These are phyloP conservation scores for Hanseniaspora pseudoguilliermondii DNA, from an alignment of 805 yeast species.

Conservation along the genomic window DNA sequence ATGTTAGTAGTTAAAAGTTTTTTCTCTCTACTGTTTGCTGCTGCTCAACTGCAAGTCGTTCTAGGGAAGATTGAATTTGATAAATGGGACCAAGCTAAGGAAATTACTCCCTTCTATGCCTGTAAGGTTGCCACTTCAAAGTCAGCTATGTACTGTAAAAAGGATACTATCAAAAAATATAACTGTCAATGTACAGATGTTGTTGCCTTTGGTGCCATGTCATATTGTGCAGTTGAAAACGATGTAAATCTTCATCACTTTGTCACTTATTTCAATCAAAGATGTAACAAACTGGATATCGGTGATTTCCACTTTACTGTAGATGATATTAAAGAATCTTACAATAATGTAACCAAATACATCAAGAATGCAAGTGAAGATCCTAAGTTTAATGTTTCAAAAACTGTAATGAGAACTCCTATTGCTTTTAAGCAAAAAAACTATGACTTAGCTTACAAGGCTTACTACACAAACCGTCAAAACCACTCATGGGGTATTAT, in stretches of 20 bases:
- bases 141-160: not conserved
- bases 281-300: not conserved
- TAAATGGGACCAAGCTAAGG: not conserved
- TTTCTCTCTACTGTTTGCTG: not conserved
- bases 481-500: conserved; percentile 7
- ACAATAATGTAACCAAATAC: conserved; percentile 4
- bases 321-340: not conserved
- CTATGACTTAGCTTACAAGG: not conserved
- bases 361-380: not conserved
- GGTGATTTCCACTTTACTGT: not conserved
- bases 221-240: conserved; percentile 2
- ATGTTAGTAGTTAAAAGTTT: not conserved
- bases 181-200: conserved; percentile 7
- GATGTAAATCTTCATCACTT: not conserved
- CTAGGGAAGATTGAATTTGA: not conserved
- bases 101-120: not conserved
- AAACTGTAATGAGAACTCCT: not conserved
- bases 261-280: not conserved
- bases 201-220: conserved; percentile 10
- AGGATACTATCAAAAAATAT: not conserved
- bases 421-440: not conserved
- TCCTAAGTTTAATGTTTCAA: not conserved
- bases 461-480: not conserved
- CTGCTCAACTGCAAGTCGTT: not conserved
- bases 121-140: not conserved